Conservation (phyloP, 2,329 filamentous ascomycete genomes). For the Aureobasidium melanogenum region DNA sequence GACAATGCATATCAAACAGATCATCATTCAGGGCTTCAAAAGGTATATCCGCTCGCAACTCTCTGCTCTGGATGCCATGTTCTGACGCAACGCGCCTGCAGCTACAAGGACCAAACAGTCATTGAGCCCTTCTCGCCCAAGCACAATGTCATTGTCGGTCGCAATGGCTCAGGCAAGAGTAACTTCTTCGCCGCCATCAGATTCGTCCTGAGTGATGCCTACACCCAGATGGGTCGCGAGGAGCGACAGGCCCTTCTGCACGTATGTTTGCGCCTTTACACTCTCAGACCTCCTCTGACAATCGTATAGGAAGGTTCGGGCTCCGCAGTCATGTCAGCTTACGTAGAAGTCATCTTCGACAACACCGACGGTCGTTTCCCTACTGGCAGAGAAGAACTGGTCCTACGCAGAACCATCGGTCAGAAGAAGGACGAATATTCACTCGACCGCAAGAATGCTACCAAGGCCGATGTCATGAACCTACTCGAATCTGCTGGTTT, state of each 20-base stretch:
- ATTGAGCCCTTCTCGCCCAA: slow-evolving; percentile 97
- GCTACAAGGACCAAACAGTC: slow-evolving; percentile 99
- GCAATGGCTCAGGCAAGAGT: slow-evolving; percentile 98
- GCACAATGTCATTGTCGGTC: slow-evolving; percentile 96
- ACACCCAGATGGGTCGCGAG: slow-evolving; percentile 90
- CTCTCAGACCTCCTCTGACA: not conserved
- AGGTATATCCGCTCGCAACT: slow-evolving; percentile 52
- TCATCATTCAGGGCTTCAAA: slow-evolving; percentile 99
- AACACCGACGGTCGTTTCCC: slow-evolving; percentile 94
- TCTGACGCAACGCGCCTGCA: slow-evolving; percentile 30
- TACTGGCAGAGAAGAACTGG: slow-evolving; percentile 82
- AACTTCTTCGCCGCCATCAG: slow-evolving; percentile 99
- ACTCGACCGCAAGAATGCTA: slow-evolving; percentile 91
- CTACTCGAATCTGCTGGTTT: slow-evolving; percentile 93
- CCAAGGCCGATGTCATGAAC: slow-evolving; percentile 89
- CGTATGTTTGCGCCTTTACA: slow-evolving; percentile 30
- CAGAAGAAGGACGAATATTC: slow-evolving; percentile 99
- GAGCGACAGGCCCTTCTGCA: slow-evolving; percentile 94
- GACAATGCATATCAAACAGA: slow-evolving; percentile 96
- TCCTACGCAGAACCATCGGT: slow-evolving; percentile 87
- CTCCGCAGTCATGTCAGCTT: slow-evolving; percentile 97
- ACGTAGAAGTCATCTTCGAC: slow-evolving; percentile 98
- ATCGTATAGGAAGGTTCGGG: slow-evolving; percentile 70
- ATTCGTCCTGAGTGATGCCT: slow-evolving; percentile 95
- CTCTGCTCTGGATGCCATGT: not conserved